Percentiles rank a stretch among this genome's conserved stretches.
These are phyloP conservation scores for Magnusiomyces clavatus DNA, from an alignment of 1,139 yeast species.

Conservation along the genomic window DNA sequence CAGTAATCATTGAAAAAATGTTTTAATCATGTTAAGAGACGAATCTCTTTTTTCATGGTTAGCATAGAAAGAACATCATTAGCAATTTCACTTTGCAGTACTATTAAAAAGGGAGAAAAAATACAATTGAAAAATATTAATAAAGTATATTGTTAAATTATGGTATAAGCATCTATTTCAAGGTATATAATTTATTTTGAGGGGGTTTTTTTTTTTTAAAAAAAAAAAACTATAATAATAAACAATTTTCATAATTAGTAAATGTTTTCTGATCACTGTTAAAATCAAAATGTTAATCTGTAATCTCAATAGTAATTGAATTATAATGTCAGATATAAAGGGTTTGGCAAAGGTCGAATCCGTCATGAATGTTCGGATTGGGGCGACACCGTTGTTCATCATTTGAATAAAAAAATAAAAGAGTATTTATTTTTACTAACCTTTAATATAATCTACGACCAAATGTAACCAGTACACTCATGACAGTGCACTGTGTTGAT, in stretches of 20 bases:
- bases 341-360: slow-evolving; percentile 6
- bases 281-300: background rate
- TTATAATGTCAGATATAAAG: slow-evolving; percentile 3
- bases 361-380: slow-evolving; percentile 5
- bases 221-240: background rate
- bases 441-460: too few relatives aligned
- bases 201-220: background rate
- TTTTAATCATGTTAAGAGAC: slow-evolving; percentile 16
- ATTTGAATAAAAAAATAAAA: background rate
- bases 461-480: too few relatives aligned
- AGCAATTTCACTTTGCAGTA: slow-evolving; percentile 5
- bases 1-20: slow-evolving; percentile 13
- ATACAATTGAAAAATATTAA: background rate
- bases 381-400: slow-evolving; percentile 6
- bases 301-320: background rate
- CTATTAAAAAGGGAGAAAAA: background rate
- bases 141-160: too few relatives aligned
- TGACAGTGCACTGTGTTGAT: too few relatives aligned
- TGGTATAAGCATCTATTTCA: background rate
- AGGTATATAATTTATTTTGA: background rate
- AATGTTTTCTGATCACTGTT: background rate
- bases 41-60: slow-evolving; percentile 21
- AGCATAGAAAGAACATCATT: slow-evolving; percentile 25
- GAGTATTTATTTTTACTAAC: too few relatives aligned
- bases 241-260: background rate